Evolutionary conservation across 768 basidiomycete species (phyloP).

Genomic region (Vishniacozyma victoriae): DNA sequence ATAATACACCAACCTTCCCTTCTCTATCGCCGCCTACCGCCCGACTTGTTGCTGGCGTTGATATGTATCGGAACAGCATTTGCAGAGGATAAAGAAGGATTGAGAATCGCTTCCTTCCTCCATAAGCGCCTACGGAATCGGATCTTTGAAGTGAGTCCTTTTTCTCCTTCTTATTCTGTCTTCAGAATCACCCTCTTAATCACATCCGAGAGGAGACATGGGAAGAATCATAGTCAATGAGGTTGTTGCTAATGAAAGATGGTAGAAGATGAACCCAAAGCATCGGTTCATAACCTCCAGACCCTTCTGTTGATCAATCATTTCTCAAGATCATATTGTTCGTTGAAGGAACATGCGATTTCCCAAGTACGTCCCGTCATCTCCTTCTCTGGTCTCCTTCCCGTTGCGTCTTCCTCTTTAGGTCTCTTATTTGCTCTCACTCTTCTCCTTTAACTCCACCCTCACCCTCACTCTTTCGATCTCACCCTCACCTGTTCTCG

Average conservation of each 20-base stretch:
- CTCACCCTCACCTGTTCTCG: too few species aligned
- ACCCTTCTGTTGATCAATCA: conserved; percentile 18
- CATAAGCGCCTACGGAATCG: conserved; percentile 10
- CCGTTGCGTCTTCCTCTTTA: too few species aligned
- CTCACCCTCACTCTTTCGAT: too few species aligned
- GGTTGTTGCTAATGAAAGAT: background rate
- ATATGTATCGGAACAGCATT: conserved; percentile 16
- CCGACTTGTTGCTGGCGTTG: conserved; percentile 13
- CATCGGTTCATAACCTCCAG: conserved; percentile 8
- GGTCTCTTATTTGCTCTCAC: too few species aligned
- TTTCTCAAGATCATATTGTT: conserved; percentile 16
- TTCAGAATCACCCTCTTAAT: too few species aligned
- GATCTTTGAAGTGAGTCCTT: conserved; percentile 8
- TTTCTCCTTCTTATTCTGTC: too few species aligned
- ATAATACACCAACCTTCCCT: conserved; percentile 18
- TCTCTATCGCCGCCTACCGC: conserved; percentile 9
- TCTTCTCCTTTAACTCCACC: too few species aligned
- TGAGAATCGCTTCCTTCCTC: conserved; percentile 7
- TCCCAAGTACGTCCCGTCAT: too few species aligned
- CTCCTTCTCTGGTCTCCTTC: too few species aligned
- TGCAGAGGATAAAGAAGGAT: conserved; percentile 9
- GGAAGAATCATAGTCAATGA: background rate
- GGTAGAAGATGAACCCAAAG: conserved; percentile 16
- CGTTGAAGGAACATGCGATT: conserved; percentile 12
- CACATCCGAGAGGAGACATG: too few species aligned